A percentile compares a stretch with the other conserved stretches of the same genome.
Evolutionary conservation across 306 rosid species (phyloP).

Genomic region (Cucurbita moschata): DNA sequence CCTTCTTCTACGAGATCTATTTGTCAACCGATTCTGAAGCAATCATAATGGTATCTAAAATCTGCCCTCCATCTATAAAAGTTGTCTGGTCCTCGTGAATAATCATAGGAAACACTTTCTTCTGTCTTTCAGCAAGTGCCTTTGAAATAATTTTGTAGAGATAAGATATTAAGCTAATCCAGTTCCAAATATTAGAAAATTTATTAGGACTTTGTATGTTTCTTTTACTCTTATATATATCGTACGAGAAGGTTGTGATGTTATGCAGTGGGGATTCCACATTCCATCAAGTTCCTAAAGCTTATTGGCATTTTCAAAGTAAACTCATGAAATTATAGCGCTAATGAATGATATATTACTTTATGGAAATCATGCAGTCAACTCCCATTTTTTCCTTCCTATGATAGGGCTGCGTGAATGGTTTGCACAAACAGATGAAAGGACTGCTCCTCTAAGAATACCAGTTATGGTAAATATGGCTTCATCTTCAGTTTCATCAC

Average conservation of each 20-base stretch:
- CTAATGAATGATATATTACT: neutral
- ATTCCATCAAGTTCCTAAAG: neutral
- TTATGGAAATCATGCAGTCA: neutral
- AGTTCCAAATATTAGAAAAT: too few species aligned
- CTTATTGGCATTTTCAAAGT: neutral
- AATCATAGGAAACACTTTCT: too few species aligned
- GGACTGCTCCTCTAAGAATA: slow-evolving; percentile 85
- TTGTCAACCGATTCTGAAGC: too few species aligned
- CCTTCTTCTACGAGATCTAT: too few species aligned
- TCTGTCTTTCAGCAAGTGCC: too few species aligned
- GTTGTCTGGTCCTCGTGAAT: too few species aligned
- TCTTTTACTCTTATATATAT: neutral
- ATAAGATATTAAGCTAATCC: too few species aligned
- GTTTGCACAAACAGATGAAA: slow-evolving; percentile 92
- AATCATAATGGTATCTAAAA: too few species aligned
- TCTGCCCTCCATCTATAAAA: too few species aligned
- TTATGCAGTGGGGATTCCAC: neutral
- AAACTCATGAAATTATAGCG: neutral
- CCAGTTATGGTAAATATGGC: slow-evolving; percentile 99
- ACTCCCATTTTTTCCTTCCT: neutral
- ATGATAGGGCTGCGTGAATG: slow-evolving; percentile 83
- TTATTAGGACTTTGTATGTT: neutral
- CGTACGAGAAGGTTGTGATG: neutral
- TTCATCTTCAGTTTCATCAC: slow-evolving; percentile 62
- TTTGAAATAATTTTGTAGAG: too few species aligned